These are phyloP conservation scores for Boletus pseudopeckii DNA, from an alignment of 768 basidiomycete species.

Conservation along the genomic window DNA sequence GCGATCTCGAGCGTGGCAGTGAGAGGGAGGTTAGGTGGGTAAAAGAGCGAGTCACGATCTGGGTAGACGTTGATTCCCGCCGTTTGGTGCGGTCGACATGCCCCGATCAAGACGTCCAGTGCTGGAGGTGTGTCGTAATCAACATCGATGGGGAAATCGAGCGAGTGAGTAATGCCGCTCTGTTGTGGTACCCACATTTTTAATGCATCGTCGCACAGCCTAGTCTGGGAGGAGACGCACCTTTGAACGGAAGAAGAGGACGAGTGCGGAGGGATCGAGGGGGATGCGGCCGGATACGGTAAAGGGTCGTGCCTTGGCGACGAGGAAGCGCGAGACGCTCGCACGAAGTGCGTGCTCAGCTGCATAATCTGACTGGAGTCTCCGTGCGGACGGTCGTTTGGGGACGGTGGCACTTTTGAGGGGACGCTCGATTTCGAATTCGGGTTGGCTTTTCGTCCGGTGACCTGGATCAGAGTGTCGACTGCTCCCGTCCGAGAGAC, in stretches of 20 bases:
- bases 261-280: constrained; percentile 61
- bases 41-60: constrained; percentile 66
- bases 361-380: constrained; percentile 43
- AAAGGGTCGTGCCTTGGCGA: constrained; percentile 59
- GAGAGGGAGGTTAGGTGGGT: constrained; percentile 67
- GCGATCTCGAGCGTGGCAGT: constrained; percentile 76
- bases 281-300: constrained; percentile 67
- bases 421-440: constrained; percentile 67
- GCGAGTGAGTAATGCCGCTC: constrained; percentile 76
- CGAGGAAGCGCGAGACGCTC: constrained; percentile 52
- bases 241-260: constrained; percentile 78
- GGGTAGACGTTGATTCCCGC: constrained; percentile 49
- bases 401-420: constrained; percentile 35
- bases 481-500: constrained; percentile 38
- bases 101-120: constrained; percentile 71
- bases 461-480: constrained; percentile 32
- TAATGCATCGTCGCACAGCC: background rate
- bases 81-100: constrained; percentile 64
- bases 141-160: constrained; percentile 79
- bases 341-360: constrained; percentile 53
- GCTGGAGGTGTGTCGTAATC: constrained; percentile 73
- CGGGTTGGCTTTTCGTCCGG: constrained; percentile 43
- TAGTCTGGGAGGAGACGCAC: constrained; percentile 34
- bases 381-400: constrained; percentile 32
- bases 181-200: constrained; percentile 24